Evolutionary conservation across 345 rosid genomes (phyloP).

Genomic region (Clausena lansium): DNA sequence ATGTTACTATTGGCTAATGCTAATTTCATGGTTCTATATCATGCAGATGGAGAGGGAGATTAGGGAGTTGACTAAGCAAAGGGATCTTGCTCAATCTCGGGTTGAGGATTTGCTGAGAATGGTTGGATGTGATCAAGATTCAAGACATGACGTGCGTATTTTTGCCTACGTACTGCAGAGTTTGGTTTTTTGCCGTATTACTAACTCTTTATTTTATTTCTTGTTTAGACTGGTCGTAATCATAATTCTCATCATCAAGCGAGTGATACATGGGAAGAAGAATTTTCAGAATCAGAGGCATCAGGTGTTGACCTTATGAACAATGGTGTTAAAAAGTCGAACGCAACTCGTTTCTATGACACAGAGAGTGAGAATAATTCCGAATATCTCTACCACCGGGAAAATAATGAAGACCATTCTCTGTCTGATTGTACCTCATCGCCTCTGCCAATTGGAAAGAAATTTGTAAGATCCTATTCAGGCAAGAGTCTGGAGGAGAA

Average conservation of each 20-base stretch:
- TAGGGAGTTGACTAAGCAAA: slow-evolving; percentile 69
- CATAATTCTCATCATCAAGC: slow-evolving; percentile 34
- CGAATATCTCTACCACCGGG: slow-evolving; percentile 31
- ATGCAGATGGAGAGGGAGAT: slow-evolving; percentile 88
- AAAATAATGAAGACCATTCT: slow-evolving; percentile 37
- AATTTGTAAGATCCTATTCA: slow-evolving; percentile 36
- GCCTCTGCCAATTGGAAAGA: slow-evolving; percentile 42
- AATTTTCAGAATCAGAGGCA: slow-evolving; percentile 58
- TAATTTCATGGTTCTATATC: slow-evolving; percentile 22
- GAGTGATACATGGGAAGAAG: slow-evolving; percentile 64
- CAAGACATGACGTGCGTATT: slow-evolving; percentile 47
- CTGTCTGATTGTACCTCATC: slow-evolving; percentile 49
- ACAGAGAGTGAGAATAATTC: slow-evolving; percentile 45
- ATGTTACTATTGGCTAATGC: not conserved
- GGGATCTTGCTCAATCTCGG: slow-evolving; percentile 84
- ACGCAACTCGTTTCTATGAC: slow-evolving; percentile 22
- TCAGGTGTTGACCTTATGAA: slow-evolving; percentile 34
- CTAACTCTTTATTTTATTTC: slow-evolving; percentile 21
- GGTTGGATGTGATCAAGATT: slow-evolving; percentile 56
- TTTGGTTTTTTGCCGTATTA: slow-evolving; percentile 1
- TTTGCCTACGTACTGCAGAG: slow-evolving; percentile 2
- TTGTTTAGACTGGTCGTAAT: slow-evolving; percentile 43
- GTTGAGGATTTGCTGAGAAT: slow-evolving; percentile 67
- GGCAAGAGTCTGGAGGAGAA: slow-evolving; percentile 34
- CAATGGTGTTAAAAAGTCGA: slow-evolving; percentile 22